These are phyloP conservation scores for Bruguiera sexangula DNA, from an alignment of 345 rosid species.

Conservation along the genomic window DNA sequence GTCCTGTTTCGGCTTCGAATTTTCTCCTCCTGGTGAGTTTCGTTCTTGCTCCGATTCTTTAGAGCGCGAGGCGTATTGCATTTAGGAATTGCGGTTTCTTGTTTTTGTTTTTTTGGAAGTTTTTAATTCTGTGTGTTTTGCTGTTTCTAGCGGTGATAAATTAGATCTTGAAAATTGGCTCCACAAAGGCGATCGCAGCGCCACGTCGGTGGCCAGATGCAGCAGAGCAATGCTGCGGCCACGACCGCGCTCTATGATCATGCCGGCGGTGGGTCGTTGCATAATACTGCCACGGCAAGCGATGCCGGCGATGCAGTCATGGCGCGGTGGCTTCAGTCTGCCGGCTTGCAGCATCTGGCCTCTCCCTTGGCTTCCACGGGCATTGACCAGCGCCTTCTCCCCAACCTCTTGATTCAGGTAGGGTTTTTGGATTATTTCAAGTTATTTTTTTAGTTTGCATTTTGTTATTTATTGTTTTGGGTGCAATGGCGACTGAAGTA, in stretches of 20 bases:
- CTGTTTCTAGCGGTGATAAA: slow-evolving; percentile 44
- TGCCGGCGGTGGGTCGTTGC: slow-evolving; percentile 36
- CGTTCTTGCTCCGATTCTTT: neutral
- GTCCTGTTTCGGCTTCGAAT: slow-evolving; percentile 50
- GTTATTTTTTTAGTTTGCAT: neutral
- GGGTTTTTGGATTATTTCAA: neutral
- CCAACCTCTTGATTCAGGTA: slow-evolving; percentile 93
- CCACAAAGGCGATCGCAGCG: slow-evolving; percentile 99
- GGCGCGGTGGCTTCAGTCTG: slow-evolving; percentile 99
- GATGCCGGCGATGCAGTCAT: slow-evolving; percentile 94
- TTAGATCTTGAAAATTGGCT: slow-evolving; percentile 92
- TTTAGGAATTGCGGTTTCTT: neutral
- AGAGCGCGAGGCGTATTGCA: neutral
- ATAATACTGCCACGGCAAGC: slow-evolving; percentile 56
- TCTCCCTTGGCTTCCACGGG: slow-evolving; percentile 84
- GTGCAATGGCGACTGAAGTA: no score
- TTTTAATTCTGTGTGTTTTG: neutral
- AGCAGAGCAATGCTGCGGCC: slow-evolving; percentile 88
- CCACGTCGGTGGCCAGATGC: slow-evolving; percentile 99
- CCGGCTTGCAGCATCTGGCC: slow-evolving; percentile 99
- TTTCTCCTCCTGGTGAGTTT: slow-evolving; percentile 55
- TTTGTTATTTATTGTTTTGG: no score
- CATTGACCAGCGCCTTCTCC: slow-evolving; percentile 78
- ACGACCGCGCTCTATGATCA: slow-evolving; percentile 76
- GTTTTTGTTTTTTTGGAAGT: neutral